Base-by-base conservation (phyloP, 768 basidiomycete species). In the Crassisporium funariophilum region DNA sequence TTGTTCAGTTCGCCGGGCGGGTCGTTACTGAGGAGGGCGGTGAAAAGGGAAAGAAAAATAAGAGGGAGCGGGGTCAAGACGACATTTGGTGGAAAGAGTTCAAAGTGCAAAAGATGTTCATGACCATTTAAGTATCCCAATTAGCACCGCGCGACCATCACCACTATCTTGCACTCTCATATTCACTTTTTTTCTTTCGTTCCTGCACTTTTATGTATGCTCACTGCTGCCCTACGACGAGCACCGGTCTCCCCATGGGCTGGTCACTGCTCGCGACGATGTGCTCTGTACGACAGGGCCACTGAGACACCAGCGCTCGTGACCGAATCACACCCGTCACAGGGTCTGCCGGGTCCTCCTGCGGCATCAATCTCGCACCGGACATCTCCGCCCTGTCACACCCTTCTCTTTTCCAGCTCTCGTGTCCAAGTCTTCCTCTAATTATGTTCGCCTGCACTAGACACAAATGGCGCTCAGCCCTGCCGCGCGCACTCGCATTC, bases 41-140 rank as follows among this genome's bases (percentile, higher is more conserved):
- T 41, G 46, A 53, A 24, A 35, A 44, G 46, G 41, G 53, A 36
- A 41, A 39, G 50, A 53, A 34, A 44, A 58, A 53, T 49, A 55
- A 50, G 54, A 52, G 41, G 55, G 55, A 43, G 36, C 34, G 29
- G 62, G 61, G 59, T 64, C 54, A 60, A 53, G 54, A 60, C 47
- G 58, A 55, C 58, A 60, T 60, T n/a, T n/a, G n/a, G n/a, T n/a
- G n/a, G n/a, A n/a, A n/a, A n/a, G 53, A 44, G 47, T 41, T 50
- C 49, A 36, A 34, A 36, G 36, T 41, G 39, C 38, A 50, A 50
- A 7, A 37, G 35, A 36, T 16, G n/a, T 41, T 24, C 5, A 17
- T 12, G 33, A 38, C 42, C 25, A 22, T 44, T 45, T 48, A 45
- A 43, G 35, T 17, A 33, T 12, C 13, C 42, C 47, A 47, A 54